Evolutionary conservation across 352 stramenopile genomes (phyloP).

Genomic region (Phytophthora boehmeriae): DNA sequence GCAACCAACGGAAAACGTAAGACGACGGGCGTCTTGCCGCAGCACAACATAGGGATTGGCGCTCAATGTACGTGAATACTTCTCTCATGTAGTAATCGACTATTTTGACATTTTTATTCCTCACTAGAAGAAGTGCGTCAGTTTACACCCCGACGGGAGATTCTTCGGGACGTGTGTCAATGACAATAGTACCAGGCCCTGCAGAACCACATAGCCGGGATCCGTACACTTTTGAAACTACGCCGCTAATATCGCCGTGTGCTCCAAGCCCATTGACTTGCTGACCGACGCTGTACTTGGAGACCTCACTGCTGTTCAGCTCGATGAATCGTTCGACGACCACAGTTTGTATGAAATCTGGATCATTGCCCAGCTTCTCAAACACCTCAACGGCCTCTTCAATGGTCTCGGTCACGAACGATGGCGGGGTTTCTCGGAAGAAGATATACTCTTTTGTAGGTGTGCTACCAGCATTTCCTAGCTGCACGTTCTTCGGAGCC

Average conservation of each 20-base stretch:
- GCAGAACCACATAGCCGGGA: conserved; percentile 71
- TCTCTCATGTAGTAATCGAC: too few relatives aligned
- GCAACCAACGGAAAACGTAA: background rate
- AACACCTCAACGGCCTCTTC: conserved; percentile 61
- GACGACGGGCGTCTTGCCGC: too few relatives aligned
- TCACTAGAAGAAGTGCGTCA: background rate
- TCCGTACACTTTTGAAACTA: conserved; percentile 77
- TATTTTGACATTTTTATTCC: too few relatives aligned
- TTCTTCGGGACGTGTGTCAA: conserved; percentile 57
- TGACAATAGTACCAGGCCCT: conserved; percentile 70
- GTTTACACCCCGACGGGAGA: conserved; percentile 1
- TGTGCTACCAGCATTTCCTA: conserved; percentile 61
- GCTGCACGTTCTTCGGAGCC: conserved; percentile 59
- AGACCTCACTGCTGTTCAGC: conserved; percentile 77
- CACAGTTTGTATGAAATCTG: conserved; percentile 37
- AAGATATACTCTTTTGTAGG: conserved; percentile 87
- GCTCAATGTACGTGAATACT: background rate
- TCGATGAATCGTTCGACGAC: conserved; percentile 69
- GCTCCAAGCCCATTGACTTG: conserved; percentile 54
- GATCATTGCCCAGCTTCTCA: conserved; percentile 58
- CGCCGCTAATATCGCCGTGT: conserved; percentile 57
- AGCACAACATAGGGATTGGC: background rate
- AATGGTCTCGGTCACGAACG: conserved; percentile 79
- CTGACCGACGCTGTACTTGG: conserved; percentile 76
- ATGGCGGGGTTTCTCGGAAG: conserved; percentile 81